A percentile compares a stretch with the other conserved stretches of the same genome.
Conservation (phyloP, 2,329 filamentous ascomycete species). For the Colletotrichum filicis region DNA sequence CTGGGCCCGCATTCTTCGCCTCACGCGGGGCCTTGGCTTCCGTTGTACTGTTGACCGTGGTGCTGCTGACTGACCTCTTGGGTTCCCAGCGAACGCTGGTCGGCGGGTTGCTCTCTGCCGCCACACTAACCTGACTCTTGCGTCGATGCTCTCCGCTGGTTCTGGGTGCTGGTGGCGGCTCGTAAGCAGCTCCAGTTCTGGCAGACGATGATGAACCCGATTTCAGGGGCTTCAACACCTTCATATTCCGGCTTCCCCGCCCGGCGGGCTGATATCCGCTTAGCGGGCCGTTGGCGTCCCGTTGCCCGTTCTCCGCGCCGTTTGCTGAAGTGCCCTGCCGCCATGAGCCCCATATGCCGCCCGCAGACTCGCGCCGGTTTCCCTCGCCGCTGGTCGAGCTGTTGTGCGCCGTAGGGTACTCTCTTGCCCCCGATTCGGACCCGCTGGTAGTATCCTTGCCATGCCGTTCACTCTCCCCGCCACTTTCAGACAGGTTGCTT, state of each 20-base stretch:
- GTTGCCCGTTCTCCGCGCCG: conserved; percentile 63
- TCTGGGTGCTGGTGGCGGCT: conserved; percentile 58
- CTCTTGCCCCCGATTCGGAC: conserved; percentile 27
- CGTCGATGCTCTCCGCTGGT: conserved; percentile 61
- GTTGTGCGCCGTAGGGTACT: background rate
- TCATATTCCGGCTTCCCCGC: conserved; percentile 79
- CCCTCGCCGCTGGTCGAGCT: conserved; percentile 29
- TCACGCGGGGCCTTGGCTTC: conserved; percentile 39
- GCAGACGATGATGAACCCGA: conserved; percentile 60
- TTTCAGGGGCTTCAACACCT: conserved; percentile 85
- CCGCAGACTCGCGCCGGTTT: conserved; percentile 57
- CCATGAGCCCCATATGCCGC: conserved; percentile 78
- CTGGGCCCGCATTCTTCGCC: conserved; percentile 49
- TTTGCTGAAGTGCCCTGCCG: conserved; percentile 64
- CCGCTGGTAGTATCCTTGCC: conserved; percentile 36
- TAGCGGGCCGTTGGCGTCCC: conserved; percentile 61
- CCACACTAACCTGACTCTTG: conserved; percentile 60
- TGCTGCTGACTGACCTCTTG: conserved; percentile 58
- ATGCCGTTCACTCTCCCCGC: conserved; percentile 55
- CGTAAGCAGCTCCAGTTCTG: conserved; percentile 63
- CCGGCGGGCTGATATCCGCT: conserved; percentile 78
- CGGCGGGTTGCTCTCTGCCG: conserved; percentile 66
- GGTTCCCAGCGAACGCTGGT: conserved; percentile 61
- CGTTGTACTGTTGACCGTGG: conserved; percentile 46
- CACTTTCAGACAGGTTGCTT: conserved; percentile 55